These are phyloP conservation scores for Xerocomellus amylosporus DNA, from an alignment of 768 basidiomycete species.

Conservation along the genomic window DNA sequence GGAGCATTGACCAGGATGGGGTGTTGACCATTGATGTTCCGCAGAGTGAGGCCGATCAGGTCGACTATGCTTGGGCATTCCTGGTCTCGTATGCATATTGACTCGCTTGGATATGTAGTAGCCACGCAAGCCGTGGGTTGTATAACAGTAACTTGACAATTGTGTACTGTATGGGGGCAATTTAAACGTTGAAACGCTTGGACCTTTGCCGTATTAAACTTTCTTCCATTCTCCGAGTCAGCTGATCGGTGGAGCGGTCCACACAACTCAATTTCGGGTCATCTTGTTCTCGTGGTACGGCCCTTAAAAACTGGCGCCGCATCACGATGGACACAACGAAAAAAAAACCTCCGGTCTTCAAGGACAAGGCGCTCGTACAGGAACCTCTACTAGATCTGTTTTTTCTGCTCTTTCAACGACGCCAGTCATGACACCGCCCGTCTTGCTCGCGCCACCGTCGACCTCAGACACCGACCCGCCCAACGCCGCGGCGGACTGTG, in stretches of 20 bases:
- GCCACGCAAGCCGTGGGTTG: not conserved
- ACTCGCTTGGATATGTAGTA: not conserved
- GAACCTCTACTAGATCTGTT: not conserved
- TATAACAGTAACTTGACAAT: not conserved
- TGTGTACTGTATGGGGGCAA: not conserved
- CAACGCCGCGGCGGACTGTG: not conserved
- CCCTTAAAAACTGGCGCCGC: not conserved
- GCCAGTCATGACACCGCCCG: slow-evolving; percentile 9
- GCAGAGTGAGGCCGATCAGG: slow-evolving; percentile 19
- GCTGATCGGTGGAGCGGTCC: not conserved
- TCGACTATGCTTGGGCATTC: slow-evolving; percentile 43
- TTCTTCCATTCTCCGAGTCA: not conserved
- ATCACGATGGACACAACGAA: slow-evolving; percentile 1
- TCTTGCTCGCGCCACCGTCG: slow-evolving; percentile 3
- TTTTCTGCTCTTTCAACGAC: too few species aligned
- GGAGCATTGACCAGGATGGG: slow-evolving; percentile 32
- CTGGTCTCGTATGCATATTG: slow-evolving; percentile 32
- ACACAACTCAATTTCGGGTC: slow-evolving; percentile 3
- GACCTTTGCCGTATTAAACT: not conserved
- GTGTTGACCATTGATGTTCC: slow-evolving; percentile 31
- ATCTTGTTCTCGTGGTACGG: slow-evolving; percentile 4
- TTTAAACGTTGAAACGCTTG: not conserved
- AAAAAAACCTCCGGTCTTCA: not conserved
- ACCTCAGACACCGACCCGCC: not conserved
- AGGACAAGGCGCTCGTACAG: not conserved